Conservation (phyloP, 1,284 basidiomycete genomes). For the Cryptococcus sp. region DNA sequence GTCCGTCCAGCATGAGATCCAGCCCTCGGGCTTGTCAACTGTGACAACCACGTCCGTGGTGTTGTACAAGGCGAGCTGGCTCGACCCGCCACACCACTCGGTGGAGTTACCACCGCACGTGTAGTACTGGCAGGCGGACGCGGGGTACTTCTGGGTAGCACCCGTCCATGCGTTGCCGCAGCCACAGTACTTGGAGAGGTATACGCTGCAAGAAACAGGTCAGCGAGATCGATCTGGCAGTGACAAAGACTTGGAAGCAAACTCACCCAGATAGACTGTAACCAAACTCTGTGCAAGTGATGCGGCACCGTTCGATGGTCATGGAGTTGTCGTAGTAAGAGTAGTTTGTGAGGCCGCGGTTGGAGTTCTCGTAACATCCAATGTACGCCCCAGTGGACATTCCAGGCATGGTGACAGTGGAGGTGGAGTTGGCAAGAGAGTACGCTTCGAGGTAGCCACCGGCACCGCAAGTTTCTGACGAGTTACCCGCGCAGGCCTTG, state of each 20-base stretch:
- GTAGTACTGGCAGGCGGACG: conserved; percentile 16
- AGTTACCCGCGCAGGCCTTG: conserved; percentile 23
- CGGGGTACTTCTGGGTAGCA: conserved; percentile 7
- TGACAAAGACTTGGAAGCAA: neutral
- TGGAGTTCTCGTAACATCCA: conserved; percentile 19
- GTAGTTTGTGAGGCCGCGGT: conserved; percentile 20
- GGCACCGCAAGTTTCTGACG: conserved; percentile 25
- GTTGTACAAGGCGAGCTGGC: conserved; percentile 13
- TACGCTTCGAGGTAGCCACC: conserved; percentile 15
- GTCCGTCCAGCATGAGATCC: conserved; percentile 24
- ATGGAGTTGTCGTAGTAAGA: conserved; percentile 14
- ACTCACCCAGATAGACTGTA: conserved; percentile 11
- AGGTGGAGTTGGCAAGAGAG: conserved; percentile 12
- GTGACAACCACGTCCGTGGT: conserved; percentile 6
- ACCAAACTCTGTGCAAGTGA: conserved; percentile 20
- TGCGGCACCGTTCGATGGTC: conserved; percentile 23
- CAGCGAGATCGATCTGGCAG: neutral
- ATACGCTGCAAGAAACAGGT: conserved; percentile 3
- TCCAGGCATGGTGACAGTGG: conserved; percentile 11
- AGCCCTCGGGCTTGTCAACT: conserved; percentile 14
- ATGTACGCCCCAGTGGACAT: conserved; percentile 10
- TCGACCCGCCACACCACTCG: conserved; percentile 17
- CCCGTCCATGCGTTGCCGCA: conserved; percentile 24
- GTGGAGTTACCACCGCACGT: conserved; percentile 15
- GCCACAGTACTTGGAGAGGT: conserved; percentile 23